These are phyloP conservation scores for Phytophthora kernoviae DNA, from an alignment of 352 stramenopile genomes.

Conservation along the genomic window DNA sequence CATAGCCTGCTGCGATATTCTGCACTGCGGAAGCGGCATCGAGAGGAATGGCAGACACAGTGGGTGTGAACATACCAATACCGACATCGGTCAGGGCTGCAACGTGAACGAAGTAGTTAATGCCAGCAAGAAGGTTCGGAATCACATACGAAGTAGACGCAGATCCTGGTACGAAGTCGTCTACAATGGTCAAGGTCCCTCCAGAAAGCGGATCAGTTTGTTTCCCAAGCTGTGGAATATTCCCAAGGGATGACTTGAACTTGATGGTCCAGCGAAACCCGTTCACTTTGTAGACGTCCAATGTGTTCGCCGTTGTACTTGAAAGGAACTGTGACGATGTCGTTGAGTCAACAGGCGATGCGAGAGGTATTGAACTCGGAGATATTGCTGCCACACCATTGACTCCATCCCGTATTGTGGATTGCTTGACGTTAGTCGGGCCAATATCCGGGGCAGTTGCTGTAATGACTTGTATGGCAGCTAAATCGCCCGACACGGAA, in stretches of 20 bases:
- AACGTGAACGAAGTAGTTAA: conserved; percentile 71
- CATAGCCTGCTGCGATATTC: conserved; percentile 63
- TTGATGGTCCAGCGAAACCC: conserved; percentile 82
- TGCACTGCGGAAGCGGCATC: conserved; percentile 44
- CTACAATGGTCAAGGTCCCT: conserved; percentile 36
- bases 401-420: conserved; percentile 37
- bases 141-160: conserved; percentile 57
- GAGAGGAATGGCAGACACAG: conserved; percentile 51
- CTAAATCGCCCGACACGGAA: conserved; percentile 44
- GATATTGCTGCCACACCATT: conserved; percentile 38
- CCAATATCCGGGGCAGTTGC: conserved; percentile 32
- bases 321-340: conserved; percentile 38
- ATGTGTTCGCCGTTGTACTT: conserved; percentile 23
- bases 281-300: conserved; percentile 77
- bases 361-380: conserved; percentile 57
- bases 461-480: conserved; percentile 20
- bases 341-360: conserved; percentile 21
- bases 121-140: conserved; percentile 58
- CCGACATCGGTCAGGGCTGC: conserved; percentile 66
- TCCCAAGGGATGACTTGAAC: conserved; percentile 77
- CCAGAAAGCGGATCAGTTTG: conserved; percentile 24
- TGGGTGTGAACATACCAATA: conserved; percentile 45
- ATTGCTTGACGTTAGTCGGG: conserved; percentile 37
- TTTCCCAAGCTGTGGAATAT: conserved; percentile 51
- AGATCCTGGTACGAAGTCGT: conserved; percentile 53